Evolutionary conservation across 1,139 yeast genomes (phyloP), one percentile per base, ranked within the genome.

Genomic region (Candida buenavistaensis): DNA sequence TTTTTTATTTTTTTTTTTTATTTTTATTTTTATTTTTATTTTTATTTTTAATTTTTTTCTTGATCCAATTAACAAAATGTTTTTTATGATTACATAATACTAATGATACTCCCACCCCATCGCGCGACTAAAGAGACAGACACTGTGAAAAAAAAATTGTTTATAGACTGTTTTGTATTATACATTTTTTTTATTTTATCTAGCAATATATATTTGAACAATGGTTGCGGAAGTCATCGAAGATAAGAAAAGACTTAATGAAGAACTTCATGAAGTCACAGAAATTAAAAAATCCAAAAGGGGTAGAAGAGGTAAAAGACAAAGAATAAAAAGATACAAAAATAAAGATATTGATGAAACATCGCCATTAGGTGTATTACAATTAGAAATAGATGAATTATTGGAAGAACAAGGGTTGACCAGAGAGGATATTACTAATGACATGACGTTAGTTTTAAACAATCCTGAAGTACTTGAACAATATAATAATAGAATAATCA

Each of bases 311-410:
- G 32, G 56, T 5, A 37, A 31, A 9, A 35, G 29, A 28, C 24
- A 22, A 16, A 32, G 32, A 25, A 23, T 23, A 6, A 32, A 71
- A 45, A 66, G 59, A 46, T 80, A 79, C 55, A 81, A 76, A 55
- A 68, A 75, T 15, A 82, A 82, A 47, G 72, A 70, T 7, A 72
- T 74, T 8, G 97, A 90, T 39, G 73, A 84, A 10, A 85, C 95
- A 0, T 75, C 94, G 1, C 88, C 96, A 9, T 64, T 80, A 32
- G 97, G 97, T 3, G 86, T 88, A 3, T 68, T 92, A 32, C 77
- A 80, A 41, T 68, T 67, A 44, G 97, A 92, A 55, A 85, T 92
- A 41, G 69, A 75, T 24, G 80, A 76, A 33, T 51, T 90, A 14
- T 57, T 85, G 30, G 50, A 58, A 19, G 61, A 65, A 14, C 54